These are phyloP conservation scores for Fusarium subtropicale DNA, from an alignment of 2,329 filamentous ascomycete species.

Conservation along the genomic window DNA sequence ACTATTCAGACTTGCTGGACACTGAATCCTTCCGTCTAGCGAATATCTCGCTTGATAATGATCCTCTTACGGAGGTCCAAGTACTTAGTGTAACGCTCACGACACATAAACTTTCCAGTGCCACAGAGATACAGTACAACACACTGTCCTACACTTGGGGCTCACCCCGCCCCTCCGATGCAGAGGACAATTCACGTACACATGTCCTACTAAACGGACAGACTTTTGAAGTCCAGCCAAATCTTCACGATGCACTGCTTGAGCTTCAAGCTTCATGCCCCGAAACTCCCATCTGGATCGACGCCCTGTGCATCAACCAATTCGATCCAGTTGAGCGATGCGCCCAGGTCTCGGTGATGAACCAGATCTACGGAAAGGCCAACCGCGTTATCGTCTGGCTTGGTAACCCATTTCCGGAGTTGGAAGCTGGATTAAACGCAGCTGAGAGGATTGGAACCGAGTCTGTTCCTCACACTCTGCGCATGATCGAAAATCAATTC, in stretches of 20 bases:
- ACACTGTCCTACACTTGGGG: slow-evolving; percentile 20
- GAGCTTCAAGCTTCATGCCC: neutral
- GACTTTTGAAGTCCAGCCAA: neutral
- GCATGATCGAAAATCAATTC: neutral
- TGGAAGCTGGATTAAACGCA: neutral
- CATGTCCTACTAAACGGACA: neutral
- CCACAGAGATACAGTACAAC: neutral
- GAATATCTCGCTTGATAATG: rapidly evolving
- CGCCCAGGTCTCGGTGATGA: neutral
- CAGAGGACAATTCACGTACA: rapidly evolving
- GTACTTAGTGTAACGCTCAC: neutral
- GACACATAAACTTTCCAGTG: neutral
- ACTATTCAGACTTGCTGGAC: neutral
- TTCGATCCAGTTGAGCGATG: neutral
- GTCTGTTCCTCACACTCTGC: neutral
- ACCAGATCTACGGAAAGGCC: slow-evolving; percentile 13
- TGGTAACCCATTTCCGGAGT: neutral
- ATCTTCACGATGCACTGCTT: neutral
- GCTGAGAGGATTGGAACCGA: neutral
- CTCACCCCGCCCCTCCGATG: rapidly evolving
- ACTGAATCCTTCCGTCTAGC: neutral
- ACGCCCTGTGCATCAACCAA: slow-evolving; percentile 19
- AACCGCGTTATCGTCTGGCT: slow-evolving; percentile 4
- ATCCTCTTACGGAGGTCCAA: rapidly evolving
- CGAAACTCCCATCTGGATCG: neutral